These are phyloP conservation scores for Ophiocordyceps camponoti-floridani DNA, from an alignment of 2,329 filamentous ascomycete genomes.

Conservation along the genomic window DNA sequence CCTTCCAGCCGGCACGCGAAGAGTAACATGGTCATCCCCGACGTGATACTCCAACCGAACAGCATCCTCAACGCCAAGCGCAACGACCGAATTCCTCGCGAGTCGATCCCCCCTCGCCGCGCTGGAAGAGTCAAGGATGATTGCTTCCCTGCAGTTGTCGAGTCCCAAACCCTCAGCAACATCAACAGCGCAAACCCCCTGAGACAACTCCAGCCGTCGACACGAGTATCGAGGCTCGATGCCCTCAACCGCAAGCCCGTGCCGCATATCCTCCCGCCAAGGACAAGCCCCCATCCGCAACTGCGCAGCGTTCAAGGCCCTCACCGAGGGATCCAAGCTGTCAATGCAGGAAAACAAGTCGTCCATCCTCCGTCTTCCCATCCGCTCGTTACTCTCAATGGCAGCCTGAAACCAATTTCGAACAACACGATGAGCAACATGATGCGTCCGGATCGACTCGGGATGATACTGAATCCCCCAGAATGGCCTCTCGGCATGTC, in stretches of 20 bases:
- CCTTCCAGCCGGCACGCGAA: conserved; percentile 8
- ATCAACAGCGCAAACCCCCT: conserved; percentile 29
- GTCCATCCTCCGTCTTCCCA: conserved; percentile 4
- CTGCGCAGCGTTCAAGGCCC: background rate
- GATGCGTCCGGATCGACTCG: conserved; percentile 70
- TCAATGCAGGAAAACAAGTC: conserved; percentile 3
- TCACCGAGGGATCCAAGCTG: conserved; percentile 6
- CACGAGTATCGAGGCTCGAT: conserved; percentile 18
- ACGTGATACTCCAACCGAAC: conserved; percentile 38
- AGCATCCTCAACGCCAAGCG: conserved; percentile 39
- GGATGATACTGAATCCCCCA: conserved; percentile 87
- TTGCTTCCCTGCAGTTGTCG: conserved; percentile 20
- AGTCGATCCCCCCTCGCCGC: conserved; percentile 23
- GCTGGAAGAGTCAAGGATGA: conserved; percentile 44
- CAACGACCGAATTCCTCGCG: conserved; percentile 54
- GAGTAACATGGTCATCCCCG: conserved; percentile 20
- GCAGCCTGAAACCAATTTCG: conserved; percentile 59
- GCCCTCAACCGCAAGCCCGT: conserved; percentile 11
- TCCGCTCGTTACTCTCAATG: conserved; percentile 35
- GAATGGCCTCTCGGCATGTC: conserved; percentile 51
- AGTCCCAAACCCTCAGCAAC: conserved; percentile 32
- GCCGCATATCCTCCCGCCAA: conserved; percentile 9
- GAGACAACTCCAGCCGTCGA: conserved; percentile 23
- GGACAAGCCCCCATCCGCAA: conserved; percentile 2
- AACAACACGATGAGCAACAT: conserved; percentile 44